Conservation (phyloP, 768 basidiomycete species). For the Lentinus brumalis region DNA sequence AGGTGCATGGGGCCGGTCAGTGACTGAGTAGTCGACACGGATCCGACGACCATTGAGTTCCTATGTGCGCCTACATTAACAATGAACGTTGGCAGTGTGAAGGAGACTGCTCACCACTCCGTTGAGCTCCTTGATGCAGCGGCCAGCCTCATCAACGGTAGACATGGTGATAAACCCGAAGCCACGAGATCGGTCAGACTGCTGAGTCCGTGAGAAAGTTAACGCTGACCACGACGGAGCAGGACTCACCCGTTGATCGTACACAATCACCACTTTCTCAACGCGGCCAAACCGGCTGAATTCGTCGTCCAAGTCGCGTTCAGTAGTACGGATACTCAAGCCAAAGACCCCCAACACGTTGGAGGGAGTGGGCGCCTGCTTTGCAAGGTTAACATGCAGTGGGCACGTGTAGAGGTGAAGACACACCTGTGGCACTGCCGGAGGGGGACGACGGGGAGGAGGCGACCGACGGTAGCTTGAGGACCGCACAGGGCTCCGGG, state of each 20-base stretch:
- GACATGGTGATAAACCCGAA: slow-evolving; percentile 98
- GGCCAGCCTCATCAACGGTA: slow-evolving; percentile 80
- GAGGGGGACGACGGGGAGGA: slow-evolving; percentile 62
- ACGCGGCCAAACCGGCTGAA: slow-evolving; percentile 88
- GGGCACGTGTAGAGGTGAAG: slow-evolving; percentile 9
- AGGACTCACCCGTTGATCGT: slow-evolving; percentile 86
- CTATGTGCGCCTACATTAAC: slow-evolving; percentile 39
- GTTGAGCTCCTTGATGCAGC: slow-evolving; percentile 89
- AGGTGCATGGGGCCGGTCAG: slow-evolving; percentile 89
- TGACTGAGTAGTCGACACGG: slow-evolving; percentile 96
- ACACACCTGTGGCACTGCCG: slow-evolving; percentile 72
- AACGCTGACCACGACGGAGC: background rate
- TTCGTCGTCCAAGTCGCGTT: slow-evolving; percentile 93
- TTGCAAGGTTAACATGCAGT: slow-evolving; percentile 39
- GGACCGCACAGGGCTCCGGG: slow-evolving; percentile 57
- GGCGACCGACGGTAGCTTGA: slow-evolving; percentile 52
- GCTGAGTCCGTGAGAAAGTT: slow-evolving; percentile 16
- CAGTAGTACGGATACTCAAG: slow-evolving; percentile 91
- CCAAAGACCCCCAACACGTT: slow-evolving; percentile 97
- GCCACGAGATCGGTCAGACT: slow-evolving; percentile 95
- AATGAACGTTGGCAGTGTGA: background rate
- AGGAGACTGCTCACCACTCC: slow-evolving; percentile 67
- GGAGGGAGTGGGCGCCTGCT: slow-evolving; percentile 85
- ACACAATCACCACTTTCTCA: slow-evolving; percentile 95
- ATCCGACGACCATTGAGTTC: slow-evolving; percentile 95